Conservation (phyloP, 768 basidiomycete genomes). For the Pisolithus sp. region DNA sequence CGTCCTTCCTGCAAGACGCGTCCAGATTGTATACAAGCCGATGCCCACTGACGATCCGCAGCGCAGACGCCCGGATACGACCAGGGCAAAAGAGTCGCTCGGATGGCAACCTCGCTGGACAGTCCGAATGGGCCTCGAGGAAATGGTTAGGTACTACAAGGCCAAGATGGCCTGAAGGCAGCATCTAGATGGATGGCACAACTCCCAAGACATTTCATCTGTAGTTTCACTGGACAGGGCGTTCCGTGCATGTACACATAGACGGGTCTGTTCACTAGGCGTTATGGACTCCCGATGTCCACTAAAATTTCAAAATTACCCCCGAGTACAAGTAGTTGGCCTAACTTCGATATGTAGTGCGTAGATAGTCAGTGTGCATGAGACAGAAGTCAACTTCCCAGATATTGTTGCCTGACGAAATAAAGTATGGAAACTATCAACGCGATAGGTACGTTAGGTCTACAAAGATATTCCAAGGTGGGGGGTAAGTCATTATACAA, state of each 20-base stretch:
- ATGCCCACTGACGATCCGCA: slow-evolving; percentile 94
- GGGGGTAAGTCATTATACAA: background rate
- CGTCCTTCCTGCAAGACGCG: slow-evolving; percentile 39
- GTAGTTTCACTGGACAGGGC: too few relatives aligned
- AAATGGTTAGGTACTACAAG: slow-evolving; percentile 93
- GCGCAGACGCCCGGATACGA: slow-evolving; percentile 88
- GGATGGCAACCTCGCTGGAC: slow-evolving; percentile 93
- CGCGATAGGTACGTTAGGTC: background rate
- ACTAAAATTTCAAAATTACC: background rate
- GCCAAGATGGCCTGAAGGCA: slow-evolving; percentile 83
- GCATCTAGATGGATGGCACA: slow-evolving; percentile 38
- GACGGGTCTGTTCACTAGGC: too few relatives aligned
- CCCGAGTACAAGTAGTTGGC: background rate
- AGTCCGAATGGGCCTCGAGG: slow-evolving; percentile 87
- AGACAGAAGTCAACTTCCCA: background rate
- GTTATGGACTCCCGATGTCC: too few relatives aligned
- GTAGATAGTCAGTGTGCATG: background rate
- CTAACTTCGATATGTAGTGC: background rate
- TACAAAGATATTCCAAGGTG: background rate
- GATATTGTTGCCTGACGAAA: background rate
- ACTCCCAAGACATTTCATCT: background rate
- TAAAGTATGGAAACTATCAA: background rate
- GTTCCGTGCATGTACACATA: too few relatives aligned
- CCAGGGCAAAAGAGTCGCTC: slow-evolving; percentile 76
- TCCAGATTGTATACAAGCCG: slow-evolving; percentile 69